phyloP scores from a whole-genome alignment of 2,329 filamentous ascomycete genomes.

The Fusarium nurragi region DNA sequence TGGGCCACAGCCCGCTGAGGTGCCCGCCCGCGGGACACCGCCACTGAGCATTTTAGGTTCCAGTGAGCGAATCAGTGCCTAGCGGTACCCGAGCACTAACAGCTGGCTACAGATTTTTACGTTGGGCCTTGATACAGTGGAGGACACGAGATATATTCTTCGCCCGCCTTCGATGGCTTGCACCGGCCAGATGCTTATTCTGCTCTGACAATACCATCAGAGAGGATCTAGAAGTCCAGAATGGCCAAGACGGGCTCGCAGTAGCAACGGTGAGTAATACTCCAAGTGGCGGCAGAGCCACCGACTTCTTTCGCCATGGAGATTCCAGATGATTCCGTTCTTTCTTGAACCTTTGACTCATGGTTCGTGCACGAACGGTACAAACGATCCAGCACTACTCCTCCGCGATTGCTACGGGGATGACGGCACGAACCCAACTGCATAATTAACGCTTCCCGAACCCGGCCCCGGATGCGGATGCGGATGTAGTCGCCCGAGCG shows the following conservation, averaged over 20 bases:
- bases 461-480: constrained; percentile 8
- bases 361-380: constrained; percentile 3
- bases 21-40: constrained; percentile 34
- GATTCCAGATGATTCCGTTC: constrained; percentile 27
- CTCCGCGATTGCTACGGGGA: not conserved
- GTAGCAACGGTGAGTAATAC: constrained; percentile 7
- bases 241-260: constrained; percentile 1
- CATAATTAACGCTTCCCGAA: constrained; percentile 9
- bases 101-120: constrained; percentile 27
- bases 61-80: constrained; percentile 30
- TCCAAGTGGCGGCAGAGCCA: constrained; percentile 14
- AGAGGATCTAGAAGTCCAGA: not conserved
- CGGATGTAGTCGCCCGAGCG: constrained; percentile 15
- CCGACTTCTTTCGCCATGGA: not conserved
- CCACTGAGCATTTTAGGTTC: constrained; percentile 29
- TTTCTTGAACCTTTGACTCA: constrained; percentile 11
- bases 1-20: constrained; percentile 25
- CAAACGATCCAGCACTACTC: not conserved
- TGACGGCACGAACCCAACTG: not conserved
- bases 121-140: constrained; percentile 38
- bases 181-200: constrained; percentile 39
- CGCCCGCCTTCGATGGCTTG: constrained; percentile 42
- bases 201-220: constrained; percentile 27
- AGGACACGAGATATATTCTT: constrained; percentile 34
- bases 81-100: constrained; percentile 44